Evolutionary conservation across 805 yeast genomes (phyloP).

Genomic region (Pichia scutulata): DNA sequence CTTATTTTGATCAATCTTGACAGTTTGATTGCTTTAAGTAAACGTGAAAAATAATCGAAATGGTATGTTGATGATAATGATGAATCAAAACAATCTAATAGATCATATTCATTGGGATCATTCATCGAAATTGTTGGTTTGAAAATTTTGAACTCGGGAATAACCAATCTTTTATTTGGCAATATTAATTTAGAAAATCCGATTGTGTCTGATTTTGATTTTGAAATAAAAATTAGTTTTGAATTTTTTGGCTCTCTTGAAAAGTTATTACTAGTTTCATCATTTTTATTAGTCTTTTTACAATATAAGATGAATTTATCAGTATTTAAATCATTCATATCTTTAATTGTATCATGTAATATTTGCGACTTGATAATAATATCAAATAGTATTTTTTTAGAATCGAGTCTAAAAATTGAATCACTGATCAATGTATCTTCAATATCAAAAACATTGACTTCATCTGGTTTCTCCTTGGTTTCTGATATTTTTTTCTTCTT

Average conservation of each 20-base stretch:
- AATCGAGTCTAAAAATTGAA: conserved; percentile 28
- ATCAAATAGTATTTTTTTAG: conserved; percentile 39
- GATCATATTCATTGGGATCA: conserved; percentile 4
- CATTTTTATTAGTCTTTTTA: conserved; percentile 16
- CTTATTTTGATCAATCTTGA: conserved; percentile 49
- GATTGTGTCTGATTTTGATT: conserved; percentile 47
- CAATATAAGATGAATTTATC: conserved; percentile 43
- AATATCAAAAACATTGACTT: conserved; percentile 12
- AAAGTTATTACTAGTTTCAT: conserved; percentile 6
- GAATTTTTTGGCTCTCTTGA: conserved; percentile 18
- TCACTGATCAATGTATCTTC: conserved; percentile 22
- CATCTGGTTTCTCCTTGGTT: conserved; percentile 17
- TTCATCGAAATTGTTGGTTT: conserved; percentile 11
- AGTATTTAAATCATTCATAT: conserved; percentile 47
- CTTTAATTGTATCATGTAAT: conserved; percentile 45
- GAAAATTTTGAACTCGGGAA: conserved; percentile 50
- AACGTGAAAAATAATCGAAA: conserved; percentile 39
- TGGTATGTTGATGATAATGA: conserved; percentile 42
- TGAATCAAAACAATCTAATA: conserved; percentile 10
- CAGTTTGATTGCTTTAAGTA: conserved; percentile 39
- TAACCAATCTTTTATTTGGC: conserved; percentile 53
- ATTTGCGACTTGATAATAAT: conserved; percentile 47
- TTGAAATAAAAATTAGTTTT: conserved; percentile 51
- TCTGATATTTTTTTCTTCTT: conserved; percentile 20
- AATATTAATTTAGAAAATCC: conserved; percentile 61